Evolutionary conservation across 352 stramenopile species (phyloP), one percentile per base, ranked within the genome.

Genomic region (Phytopythium chamaehyphon): DNA sequence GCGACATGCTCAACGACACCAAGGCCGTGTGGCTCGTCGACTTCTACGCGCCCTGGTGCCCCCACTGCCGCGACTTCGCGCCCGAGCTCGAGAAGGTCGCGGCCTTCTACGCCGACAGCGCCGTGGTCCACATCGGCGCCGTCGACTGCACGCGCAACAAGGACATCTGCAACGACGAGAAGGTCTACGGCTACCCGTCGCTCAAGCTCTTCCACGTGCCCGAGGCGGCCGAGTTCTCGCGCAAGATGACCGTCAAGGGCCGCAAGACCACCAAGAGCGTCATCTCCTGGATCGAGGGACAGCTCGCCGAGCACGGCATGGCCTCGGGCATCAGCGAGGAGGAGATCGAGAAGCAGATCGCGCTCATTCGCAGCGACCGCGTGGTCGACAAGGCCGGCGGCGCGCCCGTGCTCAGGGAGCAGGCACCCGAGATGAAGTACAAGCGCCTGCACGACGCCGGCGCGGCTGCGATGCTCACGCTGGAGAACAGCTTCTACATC

Each of bases 1-100:
- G 64, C n/a, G 53, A 54, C 10, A 74, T 83, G 59, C 51, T 75
- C 57, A 75, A 80, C 49, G 61, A 62, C 40, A 75, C 72, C 6
- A 47, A 77, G 56, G 68, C 66, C 2, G 75, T 90, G 22, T 93
- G 82, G 82, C 45, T 92, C 38, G 69, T 95, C 24, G 82, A 95
- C 55, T 95, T 90, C 55, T 95, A 95, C 62, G 72, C 84, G 36
- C 80, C 84, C 8, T 93, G 82, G 84, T 95, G 84, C 54, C 77
- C 77, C 22, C 84, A 95, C 57, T 95, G 83, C 55, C 73, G 74
- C 51, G 49, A 86, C 26, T 90, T 95, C 38, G 84, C 84, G 40
- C 82, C 84, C 6, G 68, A 83, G 42, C 82, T 71, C 64, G 84
- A 93, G 40, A 79, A 75, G 45, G 62, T 93, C 21, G 78, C 76